Base-by-base conservation (phyloP, 2,329 filamentous ascomycete genomes). In the Chaetomium globosum region DNA sequence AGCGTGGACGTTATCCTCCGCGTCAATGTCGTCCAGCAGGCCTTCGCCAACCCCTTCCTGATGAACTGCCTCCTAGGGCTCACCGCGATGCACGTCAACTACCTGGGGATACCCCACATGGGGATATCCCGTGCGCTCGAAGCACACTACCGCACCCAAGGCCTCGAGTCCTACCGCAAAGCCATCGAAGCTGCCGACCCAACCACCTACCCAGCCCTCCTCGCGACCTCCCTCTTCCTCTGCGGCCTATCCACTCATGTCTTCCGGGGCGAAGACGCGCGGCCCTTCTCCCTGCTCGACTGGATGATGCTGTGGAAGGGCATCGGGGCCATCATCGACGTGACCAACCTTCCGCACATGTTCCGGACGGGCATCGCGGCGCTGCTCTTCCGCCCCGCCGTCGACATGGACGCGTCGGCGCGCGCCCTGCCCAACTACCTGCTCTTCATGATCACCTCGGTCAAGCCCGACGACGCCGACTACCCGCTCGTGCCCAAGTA, bases 271-370 rank as follows among this genome's bases (percentile, higher is more conserved):
- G 72, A 75, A 0, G 76, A 80, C 56, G 73, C 73, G 21, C 77
- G 75, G 53, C 77, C 79, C 1, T 76, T 86, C 2, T 84, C 81
- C 69, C 79, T 86, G 33, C 72, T 85, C 53, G 80, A 85, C 71
- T 87, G 84, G 83, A 82, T 86, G 74, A 70, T 80, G 3, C 77
- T 86, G 13, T 87, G 83, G 83, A 77, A 79, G 10, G 84, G 84
- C 10, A 85, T 82, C 30, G 78, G 81, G 33, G 72, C 82, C 19
- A 82, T 86, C 33, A 74, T 85, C 48, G 74, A 80, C 0, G 66
- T 81, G 13, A 76, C 79, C 48, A 69, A 72, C 1, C 73, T 74
- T 0, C 66, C 72, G 9, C 69, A 65, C 1, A 68, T 79, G 2
- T 69, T 75, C 56, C 73, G 78, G 2, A 80, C 81, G 0, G 83